Conservation (phyloP, 495 filamentous ascomycete genomes). For the Penicillium subrubescens region DNA sequence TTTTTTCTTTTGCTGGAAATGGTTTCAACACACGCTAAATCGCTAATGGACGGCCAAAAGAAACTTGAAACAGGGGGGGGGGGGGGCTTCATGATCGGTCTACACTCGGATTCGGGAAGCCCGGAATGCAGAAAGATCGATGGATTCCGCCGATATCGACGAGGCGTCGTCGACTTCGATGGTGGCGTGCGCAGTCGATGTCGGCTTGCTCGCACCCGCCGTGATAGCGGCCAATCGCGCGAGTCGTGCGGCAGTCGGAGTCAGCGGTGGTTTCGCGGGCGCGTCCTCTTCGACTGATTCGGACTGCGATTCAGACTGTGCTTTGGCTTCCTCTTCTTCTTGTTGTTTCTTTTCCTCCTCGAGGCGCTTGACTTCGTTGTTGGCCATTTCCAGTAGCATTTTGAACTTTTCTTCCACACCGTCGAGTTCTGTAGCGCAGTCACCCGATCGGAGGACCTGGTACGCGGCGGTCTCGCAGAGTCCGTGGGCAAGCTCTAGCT, state of each 20-base stretch:
- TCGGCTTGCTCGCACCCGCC: conserved; percentile 17
- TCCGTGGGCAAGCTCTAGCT: conserved; percentile 74
- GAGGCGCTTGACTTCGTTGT: conserved; percentile 44
- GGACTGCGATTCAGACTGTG: conserved; percentile 23
- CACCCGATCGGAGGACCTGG: conserved; percentile 81
- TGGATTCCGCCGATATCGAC: conserved; percentile 38
- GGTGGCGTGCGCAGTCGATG: conserved; percentile 18
- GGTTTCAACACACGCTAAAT: conserved; percentile 32
- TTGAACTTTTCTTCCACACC: conserved; percentile 62
- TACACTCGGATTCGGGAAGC: conserved; percentile 35
- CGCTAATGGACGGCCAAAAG: conserved; percentile 19
- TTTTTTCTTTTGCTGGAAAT: conserved; percentile 27
- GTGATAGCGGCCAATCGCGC: conserved; percentile 22
- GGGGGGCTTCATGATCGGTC: background rate
- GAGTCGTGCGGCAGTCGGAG: conserved; percentile 24
- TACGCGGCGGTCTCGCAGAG: conserved; percentile 85
- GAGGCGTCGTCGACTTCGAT: conserved; percentile 50
- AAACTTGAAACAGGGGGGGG: background rate
- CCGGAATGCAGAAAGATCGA: conserved; percentile 48
- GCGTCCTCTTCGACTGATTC: conserved; percentile 16
- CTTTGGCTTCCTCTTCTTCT: conserved; percentile 18
- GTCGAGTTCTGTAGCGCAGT: conserved; percentile 72
- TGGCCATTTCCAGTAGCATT: conserved; percentile 41
- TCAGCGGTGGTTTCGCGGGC: conserved; percentile 20
- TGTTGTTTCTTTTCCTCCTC: conserved; percentile 38